These are phyloP conservation scores for Pseudocercospora pini-densiflorae DNA, from an alignment of 2,329 filamentous ascomycete genomes.

Conservation along the genomic window DNA sequence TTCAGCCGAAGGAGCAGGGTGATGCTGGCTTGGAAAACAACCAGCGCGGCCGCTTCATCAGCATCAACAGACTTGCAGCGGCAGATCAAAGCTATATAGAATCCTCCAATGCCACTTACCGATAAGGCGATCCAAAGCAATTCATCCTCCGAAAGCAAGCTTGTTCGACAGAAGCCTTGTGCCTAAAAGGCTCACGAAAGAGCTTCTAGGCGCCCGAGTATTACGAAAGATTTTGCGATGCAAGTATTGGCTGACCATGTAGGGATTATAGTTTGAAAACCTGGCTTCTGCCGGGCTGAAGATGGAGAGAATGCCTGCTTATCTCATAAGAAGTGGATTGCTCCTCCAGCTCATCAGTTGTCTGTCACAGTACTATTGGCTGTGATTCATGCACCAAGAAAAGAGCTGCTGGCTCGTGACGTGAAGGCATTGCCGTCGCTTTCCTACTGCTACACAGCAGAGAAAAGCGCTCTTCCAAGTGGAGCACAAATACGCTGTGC, in stretches of 20 bases:
- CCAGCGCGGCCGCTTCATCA: neutral
- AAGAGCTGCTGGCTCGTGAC: slow-evolving; percentile 16
- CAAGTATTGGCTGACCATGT: slow-evolving; percentile 8
- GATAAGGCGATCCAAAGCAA: neutral
- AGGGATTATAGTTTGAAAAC: neutral
- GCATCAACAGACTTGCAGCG: neutral
- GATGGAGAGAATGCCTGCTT: slow-evolving; percentile 17
- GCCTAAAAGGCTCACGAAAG: neutral
- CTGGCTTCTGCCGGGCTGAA: slow-evolving; percentile 12
- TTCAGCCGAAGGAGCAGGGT: neutral
- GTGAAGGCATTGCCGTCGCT: slow-evolving; percentile 3
- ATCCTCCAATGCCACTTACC: neutral
- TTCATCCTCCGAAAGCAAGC: neutral
- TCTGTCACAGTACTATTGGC: slow-evolving; percentile 18
- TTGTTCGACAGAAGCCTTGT: neutral
- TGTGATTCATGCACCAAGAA: slow-evolving; percentile 18
- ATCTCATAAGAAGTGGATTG: slow-evolving; percentile 14
- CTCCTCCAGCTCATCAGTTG: slow-evolving; percentile 9
- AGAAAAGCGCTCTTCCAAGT: neutral
- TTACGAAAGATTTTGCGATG: slow-evolving; percentile 4
- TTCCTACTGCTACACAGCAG: neutral
- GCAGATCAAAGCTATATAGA: neutral
- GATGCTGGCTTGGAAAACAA: slow-evolving; percentile 3
- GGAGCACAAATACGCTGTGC: slow-evolving; percentile 7
- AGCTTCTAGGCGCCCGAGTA: neutral